Evolutionary conservation across 2,329 filamentous ascomycete species (phyloP).

Genomic region (Coleophoma eucalyptorum): DNA sequence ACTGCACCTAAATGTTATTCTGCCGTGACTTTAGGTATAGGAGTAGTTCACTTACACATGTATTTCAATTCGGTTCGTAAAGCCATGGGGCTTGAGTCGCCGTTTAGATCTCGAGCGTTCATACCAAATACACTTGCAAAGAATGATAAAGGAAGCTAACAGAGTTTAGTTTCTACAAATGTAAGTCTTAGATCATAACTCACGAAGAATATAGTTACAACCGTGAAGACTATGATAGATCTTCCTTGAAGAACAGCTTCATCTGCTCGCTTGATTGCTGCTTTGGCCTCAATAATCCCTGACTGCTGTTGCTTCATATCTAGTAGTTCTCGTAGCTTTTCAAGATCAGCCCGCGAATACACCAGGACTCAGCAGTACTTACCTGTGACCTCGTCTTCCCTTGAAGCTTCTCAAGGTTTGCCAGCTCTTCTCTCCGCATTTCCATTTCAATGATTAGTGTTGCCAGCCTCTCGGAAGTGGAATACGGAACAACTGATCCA

Average conservation of each 20-base stretch:
- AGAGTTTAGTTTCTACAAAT: not conserved
- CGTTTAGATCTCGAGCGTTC: not conserved
- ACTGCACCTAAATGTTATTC: not conserved
- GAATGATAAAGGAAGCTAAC: not conserved
- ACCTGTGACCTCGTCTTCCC: too few species aligned
- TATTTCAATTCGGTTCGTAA: not conserved
- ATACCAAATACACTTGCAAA: not conserved
- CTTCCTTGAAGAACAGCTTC: not conserved
- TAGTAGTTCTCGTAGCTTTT: too few species aligned
- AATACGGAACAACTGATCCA: too few species aligned
- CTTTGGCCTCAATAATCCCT: too few species aligned
- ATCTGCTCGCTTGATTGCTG: too few species aligned
- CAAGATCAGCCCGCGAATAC: too few species aligned
- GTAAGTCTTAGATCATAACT: not conserved
- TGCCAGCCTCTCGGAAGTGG: too few species aligned
- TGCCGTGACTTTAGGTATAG: not conserved
- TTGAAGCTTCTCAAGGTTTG: too few species aligned
- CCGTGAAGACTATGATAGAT: not conserved
- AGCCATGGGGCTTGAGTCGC: not conserved
- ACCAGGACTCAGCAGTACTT: too few species aligned
- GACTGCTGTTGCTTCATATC: too few species aligned
- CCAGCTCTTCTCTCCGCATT: too few species aligned
- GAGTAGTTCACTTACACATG: not conserved
- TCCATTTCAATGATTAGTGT: too few species aligned
- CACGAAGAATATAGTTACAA: not conserved